Percentiles rank a stretch among this genome's conserved stretches.
Evolutionary conservation across 2,329 filamentous ascomycete genomes (phyloP).

Genomic region (Penicillium sp.): DNA sequence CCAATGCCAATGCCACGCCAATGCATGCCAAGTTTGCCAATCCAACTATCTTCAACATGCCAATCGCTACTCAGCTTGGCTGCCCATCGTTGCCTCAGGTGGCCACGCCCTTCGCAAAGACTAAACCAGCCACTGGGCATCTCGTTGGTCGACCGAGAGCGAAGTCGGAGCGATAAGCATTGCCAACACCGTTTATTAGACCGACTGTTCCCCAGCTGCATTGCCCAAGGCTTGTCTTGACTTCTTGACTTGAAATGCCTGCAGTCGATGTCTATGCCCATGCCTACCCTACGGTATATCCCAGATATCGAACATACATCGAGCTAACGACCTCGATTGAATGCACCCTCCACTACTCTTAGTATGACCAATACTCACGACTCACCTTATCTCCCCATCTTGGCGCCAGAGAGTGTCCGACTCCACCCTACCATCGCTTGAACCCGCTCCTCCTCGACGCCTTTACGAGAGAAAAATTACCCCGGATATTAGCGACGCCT

Average conservation of each 20-base stretch:
- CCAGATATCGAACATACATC: too few species aligned
- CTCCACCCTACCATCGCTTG: slow-evolving; percentile 20
- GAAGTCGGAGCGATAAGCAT: slow-evolving; percentile 26
- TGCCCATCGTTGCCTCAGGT: neutral
- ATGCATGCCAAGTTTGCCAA: neutral
- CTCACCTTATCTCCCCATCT: slow-evolving; percentile 13
- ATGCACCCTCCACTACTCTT: neutral
- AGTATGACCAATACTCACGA: slow-evolving; percentile 23
- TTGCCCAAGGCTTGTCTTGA: neutral
- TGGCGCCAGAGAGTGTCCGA: slow-evolving; percentile 20
- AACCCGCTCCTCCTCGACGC: slow-evolving; percentile 4
- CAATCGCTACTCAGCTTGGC: neutral
- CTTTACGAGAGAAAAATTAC: slow-evolving; percentile 33
- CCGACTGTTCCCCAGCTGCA: slow-evolving; percentile 2
- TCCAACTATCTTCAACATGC: neutral
- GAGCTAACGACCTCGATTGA: too few species aligned
- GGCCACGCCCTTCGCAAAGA: neutral
- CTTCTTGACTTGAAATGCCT: slow-evolving; percentile 1
- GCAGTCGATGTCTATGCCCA: too few species aligned
- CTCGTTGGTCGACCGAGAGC: slow-evolving; percentile 17
- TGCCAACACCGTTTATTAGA: slow-evolving; percentile 11
- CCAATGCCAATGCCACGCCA: neutral
- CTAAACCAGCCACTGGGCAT: slow-evolving; percentile 1
- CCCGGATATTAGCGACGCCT: slow-evolving; percentile 22
- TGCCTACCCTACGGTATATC: too few species aligned